phyloP scores from a whole-genome alignment of 441 rosid species.

The Pelargonium fulgidum region DNA sequence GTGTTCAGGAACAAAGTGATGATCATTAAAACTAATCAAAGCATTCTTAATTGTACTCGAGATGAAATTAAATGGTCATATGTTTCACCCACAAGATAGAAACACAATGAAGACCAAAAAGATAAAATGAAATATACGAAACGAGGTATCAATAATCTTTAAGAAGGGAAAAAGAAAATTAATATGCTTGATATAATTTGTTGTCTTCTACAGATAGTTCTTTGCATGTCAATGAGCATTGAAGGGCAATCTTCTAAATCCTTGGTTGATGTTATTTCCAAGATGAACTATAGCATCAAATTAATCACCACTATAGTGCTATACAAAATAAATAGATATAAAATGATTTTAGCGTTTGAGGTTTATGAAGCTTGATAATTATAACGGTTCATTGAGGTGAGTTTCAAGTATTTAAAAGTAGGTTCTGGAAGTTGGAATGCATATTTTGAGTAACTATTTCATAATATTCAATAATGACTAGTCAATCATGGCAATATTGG shows the following conservation, averaged over 20 bases:
- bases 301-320: not conserved
- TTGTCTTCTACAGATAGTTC: not conserved
- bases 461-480: not conserved
- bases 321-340: not conserved
- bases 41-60: too few species aligned
- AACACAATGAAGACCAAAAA: too few species aligned
- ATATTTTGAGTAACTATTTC: not conserved
- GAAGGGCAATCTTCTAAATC: not conserved
- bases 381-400: not conserved
- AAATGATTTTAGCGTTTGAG: not conserved
- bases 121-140: too few species aligned
- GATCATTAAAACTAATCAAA: too few species aligned
- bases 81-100: too few species aligned
- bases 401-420: not conserved
- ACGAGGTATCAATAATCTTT: too few species aligned
- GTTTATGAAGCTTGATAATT: not conserved
- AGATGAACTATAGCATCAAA: not conserved
- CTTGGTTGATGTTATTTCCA: not conserved
- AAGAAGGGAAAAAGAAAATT: too few species aligned
- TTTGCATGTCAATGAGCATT: not conserved
- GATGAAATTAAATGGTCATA: too few species aligned
- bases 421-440: not conserved
- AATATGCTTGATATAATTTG: too few species aligned
- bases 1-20: too few species aligned
- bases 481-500: not conserved